A percentile compares a stretch with the other conserved stretches of the same genome.
Evolutionary conservation across 768 basidiomycete genomes (phyloP).

Genomic region (Leccinum boreale): DNA sequence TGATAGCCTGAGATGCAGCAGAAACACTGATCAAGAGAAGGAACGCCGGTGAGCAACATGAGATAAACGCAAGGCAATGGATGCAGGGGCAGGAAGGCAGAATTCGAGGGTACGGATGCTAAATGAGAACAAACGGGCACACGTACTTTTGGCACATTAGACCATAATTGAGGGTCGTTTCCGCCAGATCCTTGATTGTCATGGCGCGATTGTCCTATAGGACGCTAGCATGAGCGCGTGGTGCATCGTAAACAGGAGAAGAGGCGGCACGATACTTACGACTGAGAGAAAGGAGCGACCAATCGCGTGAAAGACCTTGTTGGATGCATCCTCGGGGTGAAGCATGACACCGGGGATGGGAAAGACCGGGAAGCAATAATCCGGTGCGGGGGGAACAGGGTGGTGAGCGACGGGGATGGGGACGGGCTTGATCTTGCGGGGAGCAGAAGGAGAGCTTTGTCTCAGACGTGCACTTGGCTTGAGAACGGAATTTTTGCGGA

Average conservation of each 20-base stretch:
- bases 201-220: constrained; percentile 73
- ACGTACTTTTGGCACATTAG: constrained; percentile 75
- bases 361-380: constrained; percentile 39
- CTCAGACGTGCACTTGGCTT: constrained; percentile 51
- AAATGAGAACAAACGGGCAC: constrained; percentile 8
- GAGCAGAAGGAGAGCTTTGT: constrained; percentile 38
- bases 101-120: constrained; percentile 11
- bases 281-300: constrained; percentile 72
- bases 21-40: constrained; percentile 48
- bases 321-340: constrained; percentile 70
- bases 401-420: constrained; percentile 23
- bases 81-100: constrained; percentile 4
- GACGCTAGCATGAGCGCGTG: constrained; percentile 10
- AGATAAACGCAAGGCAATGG: constrained; percentile 8
- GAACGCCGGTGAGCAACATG: constrained; percentile 9
- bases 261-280: constrained; percentile 39
- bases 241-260: constrained; percentile 15
- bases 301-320: constrained; percentile 71
- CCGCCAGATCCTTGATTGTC: constrained; percentile 84
- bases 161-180: constrained; percentile 61
- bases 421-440: constrained; percentile 33
- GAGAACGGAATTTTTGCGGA: constrained; percentile 49
- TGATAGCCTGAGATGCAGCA: constrained; percentile 78
- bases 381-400: constrained; percentile 14
- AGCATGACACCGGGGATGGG: constrained; percentile 64